phyloP scores from a whole-genome alignment of 495 filamentous ascomycete genomes.

The Penicillium angulare region DNA sequence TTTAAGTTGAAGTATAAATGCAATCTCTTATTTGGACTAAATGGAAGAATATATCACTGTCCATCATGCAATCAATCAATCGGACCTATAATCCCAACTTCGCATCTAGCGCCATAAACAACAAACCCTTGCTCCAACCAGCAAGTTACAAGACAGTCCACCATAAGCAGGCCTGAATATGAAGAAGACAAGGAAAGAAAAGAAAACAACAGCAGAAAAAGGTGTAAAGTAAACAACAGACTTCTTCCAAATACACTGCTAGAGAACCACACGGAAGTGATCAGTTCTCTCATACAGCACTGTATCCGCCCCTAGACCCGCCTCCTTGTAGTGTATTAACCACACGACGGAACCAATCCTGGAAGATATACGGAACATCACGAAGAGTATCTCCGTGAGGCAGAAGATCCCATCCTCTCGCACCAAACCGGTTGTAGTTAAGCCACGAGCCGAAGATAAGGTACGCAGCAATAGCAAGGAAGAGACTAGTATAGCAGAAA shows the following conservation, averaged over 20 bases:
- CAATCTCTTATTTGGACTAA: too few relatives aligned
- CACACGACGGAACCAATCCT: constrained; percentile 78
- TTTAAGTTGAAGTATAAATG: too few relatives aligned
- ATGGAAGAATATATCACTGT: neutral
- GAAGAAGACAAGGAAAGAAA: neutral
- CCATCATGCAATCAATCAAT: neutral
- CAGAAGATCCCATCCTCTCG: constrained; percentile 91
- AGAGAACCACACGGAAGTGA: neutral
- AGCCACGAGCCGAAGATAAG: constrained; percentile 98
- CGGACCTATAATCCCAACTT: neutral
- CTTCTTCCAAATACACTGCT: constrained; percentile 2
- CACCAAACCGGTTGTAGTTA: constrained; percentile 96
- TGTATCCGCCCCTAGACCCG: constrained; percentile 84
- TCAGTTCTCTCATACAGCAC: constrained; percentile 77
- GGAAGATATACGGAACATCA: constrained; percentile 87
- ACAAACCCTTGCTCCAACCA: neutral
- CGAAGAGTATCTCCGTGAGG: constrained; percentile 91
- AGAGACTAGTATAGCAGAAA: constrained; percentile 49
- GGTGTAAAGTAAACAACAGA: too few relatives aligned
- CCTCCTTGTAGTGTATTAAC: constrained; percentile 80
- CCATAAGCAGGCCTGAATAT: neutral
- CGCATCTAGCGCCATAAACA: constrained; percentile 5
- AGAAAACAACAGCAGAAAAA: neutral
- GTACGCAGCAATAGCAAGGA: constrained; percentile 83
- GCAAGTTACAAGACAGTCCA: neutral